Evolutionary conservation across 345 rosid species (phyloP).

Genomic region (Streptanthus diversifolius): DNA sequence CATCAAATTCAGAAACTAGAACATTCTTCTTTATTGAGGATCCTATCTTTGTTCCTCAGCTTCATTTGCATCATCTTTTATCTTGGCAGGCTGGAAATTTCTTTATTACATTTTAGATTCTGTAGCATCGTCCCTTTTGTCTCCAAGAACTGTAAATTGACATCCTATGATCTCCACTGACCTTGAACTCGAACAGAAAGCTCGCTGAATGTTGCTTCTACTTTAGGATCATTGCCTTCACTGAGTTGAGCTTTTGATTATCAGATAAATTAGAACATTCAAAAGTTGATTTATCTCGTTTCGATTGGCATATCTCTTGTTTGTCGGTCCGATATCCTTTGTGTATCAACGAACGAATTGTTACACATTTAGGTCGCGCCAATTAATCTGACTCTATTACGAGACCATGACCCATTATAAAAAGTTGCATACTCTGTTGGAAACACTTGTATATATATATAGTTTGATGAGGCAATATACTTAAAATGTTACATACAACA

Average conservation of each 20-base stretch:
- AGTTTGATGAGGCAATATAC: conserved; percentile 13
- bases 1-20: not conserved
- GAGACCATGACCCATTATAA: not conserved
- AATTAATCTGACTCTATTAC: no score
- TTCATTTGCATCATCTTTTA: not conserved
- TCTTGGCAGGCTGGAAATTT: not conserved
- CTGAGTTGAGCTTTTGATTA: no score
- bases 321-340: no score
- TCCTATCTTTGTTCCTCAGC: not conserved
- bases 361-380: no score
- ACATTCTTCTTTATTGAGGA: not conserved
- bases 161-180: not conserved
- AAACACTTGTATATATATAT: not conserved
- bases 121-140: not conserved
- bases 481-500: conserved; percentile 32
- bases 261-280: no score
- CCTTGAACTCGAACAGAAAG: not conserved
- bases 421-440: conserved; percentile 19
- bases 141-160: not conserved
- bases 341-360: no score
- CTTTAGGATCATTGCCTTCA: not conserved
- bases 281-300: no score
- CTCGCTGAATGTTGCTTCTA: not conserved
- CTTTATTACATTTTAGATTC: not conserved
- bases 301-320: no score